Conservation (phyloP, 306 rosid genomes). For the Rosa persica region DNA sequence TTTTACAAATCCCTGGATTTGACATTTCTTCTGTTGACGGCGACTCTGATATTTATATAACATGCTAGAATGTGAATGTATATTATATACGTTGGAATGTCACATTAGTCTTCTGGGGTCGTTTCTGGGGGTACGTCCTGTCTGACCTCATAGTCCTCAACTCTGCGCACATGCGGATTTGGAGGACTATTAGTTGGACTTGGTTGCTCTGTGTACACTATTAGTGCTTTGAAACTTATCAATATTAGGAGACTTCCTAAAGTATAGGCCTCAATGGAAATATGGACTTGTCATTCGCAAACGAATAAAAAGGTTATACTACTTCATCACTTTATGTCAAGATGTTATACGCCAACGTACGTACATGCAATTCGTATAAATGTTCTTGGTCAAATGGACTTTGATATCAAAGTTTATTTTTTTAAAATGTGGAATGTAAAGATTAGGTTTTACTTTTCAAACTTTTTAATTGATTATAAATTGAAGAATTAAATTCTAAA, state of each 20-base stretch:
- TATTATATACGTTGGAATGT: neutral
- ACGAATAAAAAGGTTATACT: neutral
- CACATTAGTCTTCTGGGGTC: neutral
- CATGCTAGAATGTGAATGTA: neutral
- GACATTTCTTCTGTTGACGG: neutral
- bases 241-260: neutral
- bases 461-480: neutral
- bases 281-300: neutral
- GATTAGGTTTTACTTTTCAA: neutral
- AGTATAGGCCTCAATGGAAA: neutral
- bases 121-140: neutral
- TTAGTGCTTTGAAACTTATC: neutral
- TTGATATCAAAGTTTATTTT: neutral
- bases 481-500: neutral
- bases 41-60: neutral
- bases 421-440: neutral
- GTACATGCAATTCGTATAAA: neutral
- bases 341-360: slow-evolving; percentile 1
- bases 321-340: neutral
- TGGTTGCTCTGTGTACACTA: neutral
- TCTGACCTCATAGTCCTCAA: neutral
- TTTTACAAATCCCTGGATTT: neutral
- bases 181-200: neutral
- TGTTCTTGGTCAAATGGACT: neutral
- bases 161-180: neutral